A percentile compares a stretch with the other conserved stretches of the same genome.
These are phyloP conservation scores for Nissolia schottii DNA, from an alignment of 306 rosid genomes.

Conservation along the genomic window DNA sequence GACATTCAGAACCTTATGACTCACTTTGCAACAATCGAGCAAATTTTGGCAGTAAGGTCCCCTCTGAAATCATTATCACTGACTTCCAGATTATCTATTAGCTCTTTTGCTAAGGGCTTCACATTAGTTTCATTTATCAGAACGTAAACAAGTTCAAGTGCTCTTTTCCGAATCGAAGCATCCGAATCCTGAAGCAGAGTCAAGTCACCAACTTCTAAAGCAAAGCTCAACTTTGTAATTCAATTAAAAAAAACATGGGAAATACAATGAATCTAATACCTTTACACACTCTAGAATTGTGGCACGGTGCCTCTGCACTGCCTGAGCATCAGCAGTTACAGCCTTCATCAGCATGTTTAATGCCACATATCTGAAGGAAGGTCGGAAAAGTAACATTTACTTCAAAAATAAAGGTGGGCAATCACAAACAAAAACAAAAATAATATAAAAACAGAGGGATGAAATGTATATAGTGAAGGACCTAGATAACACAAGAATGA, in stretches of 20 bases:
- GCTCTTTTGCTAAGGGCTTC: slow-evolving; percentile 85
- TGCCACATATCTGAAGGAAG: slow-evolving; percentile 74
- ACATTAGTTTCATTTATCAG: slow-evolving; percentile 86
- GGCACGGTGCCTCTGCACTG: slow-evolving; percentile 98
- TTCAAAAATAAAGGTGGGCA: slow-evolving; percentile 1
- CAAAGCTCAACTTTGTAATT: slow-evolving; percentile 4
- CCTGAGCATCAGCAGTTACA: slow-evolving; percentile 87
- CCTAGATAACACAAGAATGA: too few relatives aligned
- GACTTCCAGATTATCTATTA: slow-evolving; percentile 81
- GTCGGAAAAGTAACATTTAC: slow-evolving; percentile 16
- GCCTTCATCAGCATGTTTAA: slow-evolving; percentile 96
- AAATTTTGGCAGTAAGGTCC: slow-evolving; percentile 91
- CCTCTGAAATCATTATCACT: slow-evolving; percentile 86
- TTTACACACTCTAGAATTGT: slow-evolving; percentile 97
- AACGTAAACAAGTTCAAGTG: slow-evolving; percentile 92
- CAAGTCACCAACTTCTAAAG: slow-evolving; percentile 29
- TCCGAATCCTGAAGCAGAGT: slow-evolving; percentile 74
- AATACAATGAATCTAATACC: slow-evolving; percentile 45
- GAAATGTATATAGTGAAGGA: too few relatives aligned
- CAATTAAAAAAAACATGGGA: slow-evolving; percentile 1
- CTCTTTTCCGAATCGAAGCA: slow-evolving; percentile 94
- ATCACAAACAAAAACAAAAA: not conserved
- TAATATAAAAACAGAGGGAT: not conserved
- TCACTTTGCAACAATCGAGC: slow-evolving; percentile 91
- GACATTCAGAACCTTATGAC: slow-evolving; percentile 30